Evolutionary conservation across 306 rosid genomes (phyloP), one percentile per base, ranked within the genome.

Genomic region (Acacia melanoxylon): DNA sequence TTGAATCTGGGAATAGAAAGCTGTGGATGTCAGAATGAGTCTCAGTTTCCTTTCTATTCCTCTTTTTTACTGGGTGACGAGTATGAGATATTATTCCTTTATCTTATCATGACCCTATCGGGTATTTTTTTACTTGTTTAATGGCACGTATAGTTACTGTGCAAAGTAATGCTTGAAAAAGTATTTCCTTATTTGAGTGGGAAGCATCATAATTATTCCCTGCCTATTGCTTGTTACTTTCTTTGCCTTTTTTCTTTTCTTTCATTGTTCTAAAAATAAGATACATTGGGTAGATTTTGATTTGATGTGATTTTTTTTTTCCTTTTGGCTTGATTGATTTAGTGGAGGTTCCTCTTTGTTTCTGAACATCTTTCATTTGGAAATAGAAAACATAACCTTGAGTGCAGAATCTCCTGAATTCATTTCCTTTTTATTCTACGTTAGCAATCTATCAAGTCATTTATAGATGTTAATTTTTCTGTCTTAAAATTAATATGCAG

Each of bases 181-280:
- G 81, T 42, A 52, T 75, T 82, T 85, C 72, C 83, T 85, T 89
- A 73, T 79, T 81, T 54, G 71, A 79, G 84, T 87, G 83, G 87
- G 78, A 78, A 81, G 75, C 83, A 81, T 79, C 86, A 84, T 86
- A 14, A 80, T 73, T 86, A 54, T 88, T 54, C 81, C 75, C 44
- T 45, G 22, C 74, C 68, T 25, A 62, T 25, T 62, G 68, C 37
- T 12, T 13, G 40, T 27, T 62, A 27, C 40, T 25, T 62, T 54
- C 74, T 63, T 67, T 75, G 14, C 65, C 62, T n/a, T 62, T 40
- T 40, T 67, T 48, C 49, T 74, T 54, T 31, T 9, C 22, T 15
- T 17, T 22, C 15, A 4, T 67, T 37, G 15, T 56, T 56, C 51
- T 49, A 67, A 77, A 58, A 73, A 54, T 66, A 68, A 45, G 59